Conservation (phyloP, 768 basidiomycete species). For the Erythrobasidium yunnanense region DNA sequence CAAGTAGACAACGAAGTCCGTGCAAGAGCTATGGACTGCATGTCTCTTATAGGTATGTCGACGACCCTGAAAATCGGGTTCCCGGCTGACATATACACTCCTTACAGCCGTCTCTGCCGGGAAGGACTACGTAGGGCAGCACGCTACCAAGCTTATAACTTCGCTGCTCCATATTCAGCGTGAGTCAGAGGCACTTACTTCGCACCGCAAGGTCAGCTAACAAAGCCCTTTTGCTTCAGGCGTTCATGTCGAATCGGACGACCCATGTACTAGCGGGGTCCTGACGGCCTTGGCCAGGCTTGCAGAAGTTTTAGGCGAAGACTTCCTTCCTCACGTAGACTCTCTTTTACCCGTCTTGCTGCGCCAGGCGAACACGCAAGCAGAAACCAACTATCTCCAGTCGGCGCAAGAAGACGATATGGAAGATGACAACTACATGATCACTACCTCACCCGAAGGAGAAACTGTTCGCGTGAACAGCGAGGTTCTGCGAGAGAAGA, state of each 20-base stretch:
- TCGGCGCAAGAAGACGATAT: not conserved
- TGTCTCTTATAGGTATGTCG: not conserved
- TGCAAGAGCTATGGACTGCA: slow-evolving; percentile 13
- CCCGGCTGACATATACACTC: not conserved
- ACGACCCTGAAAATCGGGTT: not conserved
- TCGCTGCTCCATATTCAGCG: slow-evolving; percentile 15
- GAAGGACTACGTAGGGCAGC: not conserved
- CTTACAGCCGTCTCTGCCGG: not conserved
- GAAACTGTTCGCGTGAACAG: slow-evolving; percentile 1
- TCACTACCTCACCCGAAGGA: not conserved
- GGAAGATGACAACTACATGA: not conserved
- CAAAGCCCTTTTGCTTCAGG: not conserved
- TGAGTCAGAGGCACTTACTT: too few species aligned
- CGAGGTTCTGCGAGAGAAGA: slow-evolving; percentile 4
- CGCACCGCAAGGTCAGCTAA: too few species aligned
- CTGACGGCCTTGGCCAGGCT: not conserved
- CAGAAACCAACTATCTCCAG: not conserved
- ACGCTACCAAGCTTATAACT: not conserved
- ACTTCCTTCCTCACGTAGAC: slow-evolving; percentile 12
- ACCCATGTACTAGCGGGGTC: slow-evolving; percentile 3
- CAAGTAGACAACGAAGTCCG: slow-evolving; percentile 3
- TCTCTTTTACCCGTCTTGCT: slow-evolving; percentile 10
- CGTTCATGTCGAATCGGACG: not conserved
- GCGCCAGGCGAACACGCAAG: not conserved
- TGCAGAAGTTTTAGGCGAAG: not conserved